Percentiles rank a stretch among this genome's conserved stretches.
These are phyloP conservation scores for Trifolium subterraneum DNA, from an alignment of 306 rosid species.

Conservation along the genomic window DNA sequence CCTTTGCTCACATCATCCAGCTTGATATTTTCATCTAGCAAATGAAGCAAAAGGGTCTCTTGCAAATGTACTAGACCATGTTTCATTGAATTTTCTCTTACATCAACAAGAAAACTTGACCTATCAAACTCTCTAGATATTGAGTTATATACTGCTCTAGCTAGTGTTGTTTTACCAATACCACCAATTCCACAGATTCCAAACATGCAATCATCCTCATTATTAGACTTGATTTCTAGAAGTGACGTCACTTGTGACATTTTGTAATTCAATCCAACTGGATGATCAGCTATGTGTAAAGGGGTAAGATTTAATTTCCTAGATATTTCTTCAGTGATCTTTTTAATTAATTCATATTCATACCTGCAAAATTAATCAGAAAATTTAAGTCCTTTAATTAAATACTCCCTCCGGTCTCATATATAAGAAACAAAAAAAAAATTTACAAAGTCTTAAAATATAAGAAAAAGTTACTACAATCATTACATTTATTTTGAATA, in stretches of 20 bases:
- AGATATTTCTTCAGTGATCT: conserved; percentile 35
- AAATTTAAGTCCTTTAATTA: not conserved
- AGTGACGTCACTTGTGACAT: conserved; percentile 14
- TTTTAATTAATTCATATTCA: conserved; percentile 37
- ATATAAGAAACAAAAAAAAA: too few species aligned
- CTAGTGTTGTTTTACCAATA: conserved; percentile 43
- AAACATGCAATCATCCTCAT: conserved; percentile 31
- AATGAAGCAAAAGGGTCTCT: conserved; percentile 22
- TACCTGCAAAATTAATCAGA: conserved; percentile 24
- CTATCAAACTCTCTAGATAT: conserved; percentile 33
- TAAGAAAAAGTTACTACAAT: too few species aligned
- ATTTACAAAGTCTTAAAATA: too few species aligned
- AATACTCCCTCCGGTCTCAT: too few species aligned
- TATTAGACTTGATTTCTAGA: conserved; percentile 1
- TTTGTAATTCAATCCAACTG: conserved; percentile 37
- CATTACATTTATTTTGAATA: too few species aligned
- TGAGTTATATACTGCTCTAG: conserved; percentile 39
- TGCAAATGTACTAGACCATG: conserved; percentile 38
- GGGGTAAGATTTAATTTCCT: conserved; percentile 5
- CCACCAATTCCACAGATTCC: conserved; percentile 47
- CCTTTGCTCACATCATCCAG: conserved; percentile 38
- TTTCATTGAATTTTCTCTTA: conserved; percentile 40
- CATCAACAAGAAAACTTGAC: conserved; percentile 37
- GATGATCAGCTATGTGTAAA: conserved; percentile 43
- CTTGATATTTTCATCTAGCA: conserved; percentile 37